Evolutionary conservation across 1,284 basidiomycete genomes (phyloP).

Genomic region (Puccinia horiana): DNA sequence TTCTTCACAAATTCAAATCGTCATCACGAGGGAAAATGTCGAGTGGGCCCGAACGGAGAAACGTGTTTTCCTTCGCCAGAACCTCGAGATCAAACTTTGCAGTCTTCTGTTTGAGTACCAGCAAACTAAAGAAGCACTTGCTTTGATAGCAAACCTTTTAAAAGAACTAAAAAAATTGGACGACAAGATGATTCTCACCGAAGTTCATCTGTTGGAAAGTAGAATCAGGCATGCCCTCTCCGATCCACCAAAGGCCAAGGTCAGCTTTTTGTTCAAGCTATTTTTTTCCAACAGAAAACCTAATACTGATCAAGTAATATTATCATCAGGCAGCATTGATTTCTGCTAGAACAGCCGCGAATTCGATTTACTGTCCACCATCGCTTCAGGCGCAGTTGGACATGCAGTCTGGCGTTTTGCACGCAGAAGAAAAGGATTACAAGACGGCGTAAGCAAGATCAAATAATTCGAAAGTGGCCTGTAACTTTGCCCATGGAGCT

Average conservation of each 20-base stretch:
- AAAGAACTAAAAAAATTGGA: conserved; percentile 89
- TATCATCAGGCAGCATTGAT: conserved; percentile 78
- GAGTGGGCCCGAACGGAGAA: conserved; percentile 90
- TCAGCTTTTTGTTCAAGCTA: conserved; percentile 55
- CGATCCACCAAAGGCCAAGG: conserved; percentile 93
- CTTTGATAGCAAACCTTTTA: conserved; percentile 79
- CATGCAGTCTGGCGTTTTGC: conserved; percentile 85
- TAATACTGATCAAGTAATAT: neutral
- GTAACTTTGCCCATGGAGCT: neutral
- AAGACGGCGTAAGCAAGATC: conserved; percentile 69
- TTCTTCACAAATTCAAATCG: conserved; percentile 69
- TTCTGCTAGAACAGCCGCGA: conserved; percentile 88
- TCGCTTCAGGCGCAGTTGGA: conserved; percentile 87
- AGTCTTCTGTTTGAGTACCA: conserved; percentile 66
- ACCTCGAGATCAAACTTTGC: conserved; percentile 84
- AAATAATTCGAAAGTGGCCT: neutral
- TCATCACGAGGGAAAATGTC: conserved; percentile 84
- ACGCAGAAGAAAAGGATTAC: conserved; percentile 97
- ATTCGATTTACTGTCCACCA: conserved; percentile 96
- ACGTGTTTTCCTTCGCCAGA: conserved; percentile 92
- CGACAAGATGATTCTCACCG: conserved; percentile 96
- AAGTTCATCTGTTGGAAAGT: conserved; percentile 91
- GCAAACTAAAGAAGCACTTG: conserved; percentile 66
- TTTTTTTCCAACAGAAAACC: neutral
- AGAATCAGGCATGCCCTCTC: conserved; percentile 84